Base-by-base conservation (phyloP, 345 rosid species). In the Turnera subulata region DNA sequence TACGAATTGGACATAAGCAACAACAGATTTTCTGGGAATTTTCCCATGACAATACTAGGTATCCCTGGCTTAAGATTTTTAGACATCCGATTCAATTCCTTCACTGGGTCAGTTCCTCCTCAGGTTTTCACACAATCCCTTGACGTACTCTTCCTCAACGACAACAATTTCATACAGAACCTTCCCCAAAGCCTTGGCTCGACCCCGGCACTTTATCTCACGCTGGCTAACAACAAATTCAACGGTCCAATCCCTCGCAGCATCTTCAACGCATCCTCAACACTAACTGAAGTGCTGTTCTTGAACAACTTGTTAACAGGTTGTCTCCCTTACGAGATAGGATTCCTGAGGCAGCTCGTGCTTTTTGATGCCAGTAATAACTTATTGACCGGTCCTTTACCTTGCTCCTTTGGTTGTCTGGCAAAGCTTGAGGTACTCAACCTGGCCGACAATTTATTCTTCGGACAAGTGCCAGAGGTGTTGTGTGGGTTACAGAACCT, bases 1-100 rank as follows among this genome's bases (percentile, higher is more conserved):
- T 74, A 68, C 50, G 79, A 78, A 62, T 66, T 78, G 1, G 79
- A 78, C 58, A 45, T 78, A 18, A 74, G 79, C 56, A 78, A 78
- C 77, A 78, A 78, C 56, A 49, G 51, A 17, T 53, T 78, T 46
- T 62, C 29, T 1, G 79, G 79, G 0, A 14, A 25, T 38, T 74
- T 77, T n/a, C 85, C 76, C 0, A 6, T 22, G 17, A 37, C 51
- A 0, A 56, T 80, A 21, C 66, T 80, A 2, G 25, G 44, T 32
- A 73, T 70, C 26, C 18, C 44, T 13, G 50, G 25, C n/a, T 56
- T 76, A 1, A 45, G 71, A 0, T 76, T 70, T 67, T 25, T 80
- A 46, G 84, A 80, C 20, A 62, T 80, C 32, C 74, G 84, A 4
- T 80, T 42, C 61, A 80, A 80, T 47, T 49, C 37, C 65, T 79